Base-by-base conservation (phyloP, 805 yeast genomes). In the Wickerhamiella galacta region DNA sequence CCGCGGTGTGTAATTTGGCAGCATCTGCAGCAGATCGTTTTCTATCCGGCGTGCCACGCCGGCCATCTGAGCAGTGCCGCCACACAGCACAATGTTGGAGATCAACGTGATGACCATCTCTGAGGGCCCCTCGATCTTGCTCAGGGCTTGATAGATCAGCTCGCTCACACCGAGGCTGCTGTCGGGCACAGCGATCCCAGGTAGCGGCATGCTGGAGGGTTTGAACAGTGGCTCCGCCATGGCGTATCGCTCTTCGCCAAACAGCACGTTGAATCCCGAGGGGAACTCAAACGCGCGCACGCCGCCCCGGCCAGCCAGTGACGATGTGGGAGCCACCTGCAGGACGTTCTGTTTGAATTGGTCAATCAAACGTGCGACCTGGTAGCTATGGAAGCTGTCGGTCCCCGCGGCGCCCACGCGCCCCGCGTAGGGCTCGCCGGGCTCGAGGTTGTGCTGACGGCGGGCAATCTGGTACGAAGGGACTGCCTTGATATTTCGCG, bases 71-170 rank as follows among this genome's bases (percentile, higher is more conserved):
- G 93, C 70, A 0, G 75, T 64, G 4, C 93, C 79, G 17, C 95
- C 95, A 0, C 93, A 82, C 18, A 85, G 64, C 17, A 85, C 76
- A 34, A 85, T 75, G 50, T 85, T 85, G 52, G 82, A 82, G 1
- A 93, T 92, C 15, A 82, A 61, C 24, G 81, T 76, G 1, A 93
- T 75, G 40, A 92, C 66, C 20, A 83, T 80, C 28, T 59, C 58
- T 10, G 59, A 58, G 4, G 63, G 50, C n/a, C 62, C 64, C 38
- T 66, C 72, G 12, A 67, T 53, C 39, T 60, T 57, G 46, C 58
- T 58, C 39, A 68, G 52, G 25, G 68, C 52, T 16, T 57, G 57
- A 38, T 63, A 56, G 10, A 69, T 53, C 35, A 65, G 48, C 33
- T 63, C 66, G 11, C 62, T 53, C 23, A 68, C 42, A 7, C 73